Conservation (phyloP, 805 yeast species). For the Sungouiella thailandica region DNA sequence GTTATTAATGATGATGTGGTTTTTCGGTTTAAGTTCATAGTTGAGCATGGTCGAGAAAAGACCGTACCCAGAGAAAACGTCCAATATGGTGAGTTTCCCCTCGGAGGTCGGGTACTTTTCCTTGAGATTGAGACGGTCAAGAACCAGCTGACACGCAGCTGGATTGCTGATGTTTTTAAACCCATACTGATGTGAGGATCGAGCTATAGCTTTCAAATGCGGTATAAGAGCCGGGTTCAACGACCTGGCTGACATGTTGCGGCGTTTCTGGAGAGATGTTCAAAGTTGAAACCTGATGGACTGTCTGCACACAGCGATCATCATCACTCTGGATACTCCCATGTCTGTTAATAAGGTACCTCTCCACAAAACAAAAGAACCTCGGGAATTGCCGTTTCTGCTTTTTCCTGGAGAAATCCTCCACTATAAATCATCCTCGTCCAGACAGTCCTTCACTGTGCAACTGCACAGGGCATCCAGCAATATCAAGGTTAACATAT, state of each 20-base stretch:
- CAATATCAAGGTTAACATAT: conserved; percentile 18
- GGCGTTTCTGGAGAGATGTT: background rate
- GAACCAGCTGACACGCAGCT: conserved; percentile 28
- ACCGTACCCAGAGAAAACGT: conserved; percentile 57
- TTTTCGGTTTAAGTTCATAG: conserved; percentile 53
- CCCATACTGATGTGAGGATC: conserved; percentile 22
- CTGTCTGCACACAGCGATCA: too few species aligned
- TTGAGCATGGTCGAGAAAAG: conserved; percentile 60
- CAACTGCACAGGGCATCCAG: conserved; percentile 13
- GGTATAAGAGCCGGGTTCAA: conserved; percentile 24
- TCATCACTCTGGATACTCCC: too few species aligned
- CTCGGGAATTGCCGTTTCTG: conserved; percentile 13
- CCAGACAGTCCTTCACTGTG: conserved; percentile 28
- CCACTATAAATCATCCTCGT: conserved; percentile 10
- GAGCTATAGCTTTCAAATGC: conserved; percentile 16
- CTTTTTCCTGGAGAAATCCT: conserved; percentile 14
- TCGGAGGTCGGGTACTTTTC: conserved; percentile 27
- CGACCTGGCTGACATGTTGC: conserved; percentile 16
- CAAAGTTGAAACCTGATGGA: background rate
- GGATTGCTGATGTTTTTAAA: conserved; percentile 20
- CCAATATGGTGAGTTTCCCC: conserved; percentile 47
- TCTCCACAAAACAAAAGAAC: conserved; percentile 2
- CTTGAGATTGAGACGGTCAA: conserved; percentile 45
- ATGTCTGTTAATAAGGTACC: conserved; percentile 13
- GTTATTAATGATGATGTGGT: conserved; percentile 60